phyloP scores from a whole-genome alignment of 179 eudicot genomes.

The Vitellaria paradoxa region DNA sequence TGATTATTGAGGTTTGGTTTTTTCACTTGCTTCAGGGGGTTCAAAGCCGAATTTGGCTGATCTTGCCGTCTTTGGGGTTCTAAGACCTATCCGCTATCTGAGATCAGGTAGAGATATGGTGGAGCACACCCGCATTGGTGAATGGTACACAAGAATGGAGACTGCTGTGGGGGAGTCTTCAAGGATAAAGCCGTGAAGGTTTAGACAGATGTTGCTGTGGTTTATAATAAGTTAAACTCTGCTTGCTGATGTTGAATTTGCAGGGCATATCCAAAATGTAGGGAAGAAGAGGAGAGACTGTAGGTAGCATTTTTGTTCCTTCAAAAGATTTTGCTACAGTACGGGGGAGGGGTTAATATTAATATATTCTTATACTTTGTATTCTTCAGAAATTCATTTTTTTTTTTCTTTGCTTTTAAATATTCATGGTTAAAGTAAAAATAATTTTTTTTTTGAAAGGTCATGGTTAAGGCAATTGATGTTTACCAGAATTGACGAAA shows the following conservation, averaged over 20 bases:
- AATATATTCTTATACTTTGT: no score
- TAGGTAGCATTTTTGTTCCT: background rate
- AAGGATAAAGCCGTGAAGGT: slow-evolving; percentile 33
- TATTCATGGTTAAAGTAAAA: background rate
- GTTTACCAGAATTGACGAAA: background rate
- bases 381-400: background rate
- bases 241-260: background rate
- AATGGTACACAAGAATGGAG: slow-evolving; percentile 94
- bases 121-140: slow-evolving; percentile 72
- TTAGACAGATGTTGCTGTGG: slow-evolving; percentile 6
- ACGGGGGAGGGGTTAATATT: no score
- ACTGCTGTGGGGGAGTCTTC: slow-evolving; percentile 61
- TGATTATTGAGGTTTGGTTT: background rate
- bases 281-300: background rate
- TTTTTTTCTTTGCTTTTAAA: background rate
- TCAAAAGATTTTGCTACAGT: background rate
- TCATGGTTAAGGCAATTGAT: background rate
- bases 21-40: slow-evolving; percentile 55
- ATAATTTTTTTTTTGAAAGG: no score
- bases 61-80: slow-evolving; percentile 86
- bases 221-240: background rate
- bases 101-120: slow-evolving; percentile 93
- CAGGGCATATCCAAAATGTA: background rate
- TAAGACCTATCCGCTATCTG: slow-evolving; percentile 86
- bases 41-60: slow-evolving; percentile 83